Evolutionary conservation across 257 asterid genomes (phyloP).

Genomic region (Phtheirospermum japonicum): DNA sequence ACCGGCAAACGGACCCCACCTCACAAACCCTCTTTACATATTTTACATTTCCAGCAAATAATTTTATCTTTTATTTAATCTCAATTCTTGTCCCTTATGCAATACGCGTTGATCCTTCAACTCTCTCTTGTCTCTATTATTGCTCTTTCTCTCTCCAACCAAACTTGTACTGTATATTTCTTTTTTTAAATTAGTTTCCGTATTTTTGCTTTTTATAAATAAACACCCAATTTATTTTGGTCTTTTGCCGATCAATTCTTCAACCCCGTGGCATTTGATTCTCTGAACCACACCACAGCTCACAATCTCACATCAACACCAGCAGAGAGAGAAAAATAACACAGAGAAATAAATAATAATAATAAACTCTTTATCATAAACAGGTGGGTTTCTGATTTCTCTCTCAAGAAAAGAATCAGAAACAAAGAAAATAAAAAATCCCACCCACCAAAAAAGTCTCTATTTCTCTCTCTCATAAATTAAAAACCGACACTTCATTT

Average conservation of each 20-base stretch:
- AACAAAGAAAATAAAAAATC: conserved; percentile 24
- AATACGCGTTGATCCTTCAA: conserved; percentile 30
- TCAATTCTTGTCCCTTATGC: conserved; percentile 19
- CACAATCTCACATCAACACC: conserved; percentile 33
- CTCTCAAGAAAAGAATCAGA: conserved; percentile 65
- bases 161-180: neutral
- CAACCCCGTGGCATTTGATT: conserved; percentile 36
- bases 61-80: neutral
- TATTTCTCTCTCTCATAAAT: neutral
- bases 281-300: conserved; percentile 43
- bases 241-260: conserved; percentile 32
- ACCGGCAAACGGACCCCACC: neutral
- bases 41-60: neutral
- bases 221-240: conserved; percentile 7
- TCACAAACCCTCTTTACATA: neutral
- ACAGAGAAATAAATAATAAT: conserved; percentile 23
- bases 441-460: conserved; percentile 14
- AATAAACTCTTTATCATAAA: conserved; percentile 13
- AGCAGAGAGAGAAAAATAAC: conserved; percentile 21
- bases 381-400: conserved; percentile 44
- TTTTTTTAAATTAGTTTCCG: neutral
- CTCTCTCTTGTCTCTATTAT: neutral
- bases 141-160: neutral
- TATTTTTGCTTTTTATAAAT: neutral
- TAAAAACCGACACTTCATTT: conserved; percentile 33